phyloP scores from a whole-genome alignment of 2,329 filamentous ascomycete genomes.

The Fusarium udum region DNA sequence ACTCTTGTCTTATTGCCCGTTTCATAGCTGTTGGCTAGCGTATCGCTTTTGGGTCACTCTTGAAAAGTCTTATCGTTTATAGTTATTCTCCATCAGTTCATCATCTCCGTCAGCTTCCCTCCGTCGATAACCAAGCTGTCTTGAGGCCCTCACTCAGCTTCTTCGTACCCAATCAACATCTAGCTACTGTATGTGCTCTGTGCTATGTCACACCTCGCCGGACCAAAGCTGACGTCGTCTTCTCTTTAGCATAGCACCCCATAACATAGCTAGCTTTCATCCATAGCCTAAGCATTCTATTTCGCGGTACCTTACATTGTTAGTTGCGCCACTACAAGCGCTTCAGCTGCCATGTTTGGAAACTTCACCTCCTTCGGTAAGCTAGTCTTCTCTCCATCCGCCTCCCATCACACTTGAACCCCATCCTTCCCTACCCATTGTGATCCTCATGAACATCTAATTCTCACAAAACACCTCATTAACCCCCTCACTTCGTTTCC shows the following conservation, averaged over 20 bases:
- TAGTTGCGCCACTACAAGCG: slow-evolving; percentile 33
- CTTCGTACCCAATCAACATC: neutral
- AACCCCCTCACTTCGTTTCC: slow-evolving; percentile 29
- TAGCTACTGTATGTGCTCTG: slow-evolving; percentile 17
- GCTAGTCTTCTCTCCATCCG: slow-evolving; percentile 32
- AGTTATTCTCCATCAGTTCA: neutral
- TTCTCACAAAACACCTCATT: slow-evolving; percentile 32
- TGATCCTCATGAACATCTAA: neutral
- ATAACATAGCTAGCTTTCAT: neutral
- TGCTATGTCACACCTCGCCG: slow-evolving; percentile 18
- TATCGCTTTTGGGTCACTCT: neutral
- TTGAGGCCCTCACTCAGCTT: slow-evolving; percentile 3
- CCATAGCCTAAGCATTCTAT: slow-evolving; percentile 8
- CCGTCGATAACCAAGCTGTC: slow-evolving; percentile 1
- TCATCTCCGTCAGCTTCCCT: neutral
- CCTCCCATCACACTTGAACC: neutral
- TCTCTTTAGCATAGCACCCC: slow-evolving; percentile 7
- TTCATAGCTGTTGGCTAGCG: neutral
- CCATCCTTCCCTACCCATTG: neutral
- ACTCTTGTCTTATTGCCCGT: neutral
- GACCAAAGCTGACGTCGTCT: slow-evolving; percentile 26
- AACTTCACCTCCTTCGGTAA: slow-evolving; percentile 53
- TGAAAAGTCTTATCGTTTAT: slow-evolving; percentile 3
- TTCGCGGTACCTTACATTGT: slow-evolving; percentile 25
- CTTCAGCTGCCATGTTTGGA: slow-evolving; percentile 54